Percentiles rank a stretch among this genome's conserved stretches.
phyloP scores from a whole-genome alignment of 2,329 filamentous ascomycete species.

The Myotisia sp. region DNA sequence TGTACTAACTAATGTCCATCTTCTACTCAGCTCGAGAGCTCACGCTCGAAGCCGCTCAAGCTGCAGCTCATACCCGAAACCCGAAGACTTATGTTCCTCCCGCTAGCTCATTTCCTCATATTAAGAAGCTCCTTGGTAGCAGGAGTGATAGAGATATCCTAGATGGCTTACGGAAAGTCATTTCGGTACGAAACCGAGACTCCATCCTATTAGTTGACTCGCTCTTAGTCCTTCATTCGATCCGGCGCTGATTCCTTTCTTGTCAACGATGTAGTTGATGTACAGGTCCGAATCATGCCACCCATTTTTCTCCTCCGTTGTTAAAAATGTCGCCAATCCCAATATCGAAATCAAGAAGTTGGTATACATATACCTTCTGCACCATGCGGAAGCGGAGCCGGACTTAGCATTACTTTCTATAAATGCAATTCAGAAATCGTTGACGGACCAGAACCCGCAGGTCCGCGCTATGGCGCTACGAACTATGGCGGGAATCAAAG shows the following conservation, averaged over 20 bases:
- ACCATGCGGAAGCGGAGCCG: slow-evolving; percentile 90
- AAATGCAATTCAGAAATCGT: slow-evolving; percentile 96
- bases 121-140: slow-evolving; percentile 90
- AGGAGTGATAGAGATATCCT: slow-evolving; percentile 84
- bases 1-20: slow-evolving; percentile 10
- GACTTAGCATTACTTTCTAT: slow-evolving; percentile 91
- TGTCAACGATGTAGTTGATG: slow-evolving; percentile 84
- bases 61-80: slow-evolving; percentile 48
- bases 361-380: slow-evolving; percentile 94
- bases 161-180: slow-evolving; percentile 77
- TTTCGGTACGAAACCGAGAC: slow-evolving; percentile 69
- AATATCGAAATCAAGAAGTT: slow-evolving; percentile 95
- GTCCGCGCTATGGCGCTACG: slow-evolving; percentile 82
- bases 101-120: slow-evolving; percentile 61
- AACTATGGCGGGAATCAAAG: slow-evolving; percentile 94
- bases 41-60: slow-evolving; percentile 90
- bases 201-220: too few species aligned
- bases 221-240: too few species aligned
- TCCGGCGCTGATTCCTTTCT: background rate
- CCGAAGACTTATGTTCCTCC: slow-evolving; percentile 44
- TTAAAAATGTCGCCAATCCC: slow-evolving; percentile 92
- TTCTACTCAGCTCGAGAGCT: slow-evolving; percentile 69
- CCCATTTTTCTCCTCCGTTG: slow-evolving; percentile 90
- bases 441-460: slow-evolving; percentile 82
- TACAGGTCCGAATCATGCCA: slow-evolving; percentile 79